These are phyloP conservation scores for Trebouxia sp. DNA, from an alignment of 139 green algal species.

Conservation along the genomic window DNA sequence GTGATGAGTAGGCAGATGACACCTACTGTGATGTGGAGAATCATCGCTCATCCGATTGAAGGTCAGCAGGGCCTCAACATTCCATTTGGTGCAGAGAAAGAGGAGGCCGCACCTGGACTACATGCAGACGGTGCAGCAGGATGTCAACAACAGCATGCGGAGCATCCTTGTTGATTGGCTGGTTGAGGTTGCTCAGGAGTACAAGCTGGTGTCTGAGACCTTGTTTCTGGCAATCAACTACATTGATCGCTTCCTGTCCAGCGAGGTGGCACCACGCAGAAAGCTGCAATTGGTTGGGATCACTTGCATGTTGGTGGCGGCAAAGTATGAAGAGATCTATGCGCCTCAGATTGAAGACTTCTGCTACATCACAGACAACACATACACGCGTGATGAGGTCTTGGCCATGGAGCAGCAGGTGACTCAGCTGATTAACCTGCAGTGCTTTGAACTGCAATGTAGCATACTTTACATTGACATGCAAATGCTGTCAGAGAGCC, in stretches of 20 bases:
- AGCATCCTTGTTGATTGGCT: conserved; percentile 97
- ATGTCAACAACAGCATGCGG: conserved; percentile 93
- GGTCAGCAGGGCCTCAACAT: too few species aligned
- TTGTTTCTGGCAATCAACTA: conserved; percentile 88
- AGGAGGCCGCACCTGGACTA: conserved; percentile 68
- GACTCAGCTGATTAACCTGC: too few species aligned
- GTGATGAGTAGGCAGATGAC: too few species aligned
- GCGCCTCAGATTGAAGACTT: conserved; percentile 90
- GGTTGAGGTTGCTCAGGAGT: conserved; percentile 92
- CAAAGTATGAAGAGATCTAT: conserved; percentile 99
- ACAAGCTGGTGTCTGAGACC: conserved; percentile 90
- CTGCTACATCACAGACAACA: conserved; percentile 98
- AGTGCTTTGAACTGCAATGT: too few species aligned
- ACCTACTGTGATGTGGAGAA: too few species aligned
- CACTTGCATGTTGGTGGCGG: conserved; percentile 90
- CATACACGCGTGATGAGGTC: conserved; percentile 88
- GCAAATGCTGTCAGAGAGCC: too few species aligned
- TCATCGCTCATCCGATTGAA: too few species aligned
- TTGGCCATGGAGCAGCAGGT: conserved; percentile 73
- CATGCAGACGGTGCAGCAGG: conserved; percentile 75
- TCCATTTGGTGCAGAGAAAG: conserved; percentile 68
- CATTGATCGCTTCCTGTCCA: conserved; percentile 88
- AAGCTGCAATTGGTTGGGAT: conserved; percentile 59
- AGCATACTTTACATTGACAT: too few species aligned
- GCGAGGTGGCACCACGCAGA: conserved; percentile 49